Conservation (phyloP, 352 stramenopile species). For the Phytophthora nicotianae region DNA sequence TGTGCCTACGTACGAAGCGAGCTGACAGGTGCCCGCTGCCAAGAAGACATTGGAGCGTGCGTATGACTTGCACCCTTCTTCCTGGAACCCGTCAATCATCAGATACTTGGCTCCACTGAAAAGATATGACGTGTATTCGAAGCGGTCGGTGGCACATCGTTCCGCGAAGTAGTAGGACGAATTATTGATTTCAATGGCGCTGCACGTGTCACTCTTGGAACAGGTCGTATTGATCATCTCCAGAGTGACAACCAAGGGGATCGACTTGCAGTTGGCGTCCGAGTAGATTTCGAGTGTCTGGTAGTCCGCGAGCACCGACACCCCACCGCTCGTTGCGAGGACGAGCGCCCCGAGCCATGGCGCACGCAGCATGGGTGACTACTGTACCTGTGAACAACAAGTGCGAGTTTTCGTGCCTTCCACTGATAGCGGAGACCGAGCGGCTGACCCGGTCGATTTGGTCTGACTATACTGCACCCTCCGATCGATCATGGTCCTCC, state of each 20-base stretch:
- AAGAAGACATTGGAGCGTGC: slow-evolving; percentile 39
- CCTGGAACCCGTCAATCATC: slow-evolving; percentile 42
- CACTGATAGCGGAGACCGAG: slow-evolving; percentile 32
- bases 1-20: slow-evolving; percentile 38
- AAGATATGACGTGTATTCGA: slow-evolving; percentile 36
- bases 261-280: slow-evolving; percentile 41
- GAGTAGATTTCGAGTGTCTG: slow-evolving; percentile 42
- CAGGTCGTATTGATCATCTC: slow-evolving; percentile 27
- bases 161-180: slow-evolving; percentile 46
- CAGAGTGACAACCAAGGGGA: slow-evolving; percentile 37
- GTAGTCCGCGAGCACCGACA: slow-evolving; percentile 27
- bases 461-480: slow-evolving; percentile 18
- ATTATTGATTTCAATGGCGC: slow-evolving; percentile 36
- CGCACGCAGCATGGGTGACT: slow-evolving; percentile 24
- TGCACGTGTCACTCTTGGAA: slow-evolving; percentile 29
- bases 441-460: slow-evolving; percentile 15
- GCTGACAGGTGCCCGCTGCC: slow-evolving; percentile 40
- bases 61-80: slow-evolving; percentile 32
- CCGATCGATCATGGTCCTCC: slow-evolving; percentile 25
- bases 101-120: slow-evolving; percentile 46
- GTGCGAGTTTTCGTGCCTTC: slow-evolving; percentile 19
- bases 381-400: slow-evolving; percentile 8
- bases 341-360: slow-evolving; percentile 34
- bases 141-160: slow-evolving; percentile 35
- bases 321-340: slow-evolving; percentile 22